These are phyloP conservation scores for Russula sp. DNA, from an alignment of 768 basidiomycete species.

Conservation along the genomic window DNA sequence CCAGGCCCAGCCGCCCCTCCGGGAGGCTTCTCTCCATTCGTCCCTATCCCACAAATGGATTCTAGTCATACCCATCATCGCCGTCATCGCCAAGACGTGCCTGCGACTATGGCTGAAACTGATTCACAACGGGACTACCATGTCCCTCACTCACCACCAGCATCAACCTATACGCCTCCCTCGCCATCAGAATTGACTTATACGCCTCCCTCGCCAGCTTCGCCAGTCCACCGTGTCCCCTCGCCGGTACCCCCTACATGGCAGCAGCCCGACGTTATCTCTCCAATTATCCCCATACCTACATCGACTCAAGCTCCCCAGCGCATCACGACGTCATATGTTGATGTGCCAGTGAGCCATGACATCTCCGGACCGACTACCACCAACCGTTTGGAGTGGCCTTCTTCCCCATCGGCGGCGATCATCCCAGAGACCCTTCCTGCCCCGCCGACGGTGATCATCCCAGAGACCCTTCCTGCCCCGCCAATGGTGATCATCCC, in stretches of 20 bases:
- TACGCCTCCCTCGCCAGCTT: neutral
- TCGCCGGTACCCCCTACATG: neutral
- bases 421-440: neutral
- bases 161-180: neutral
- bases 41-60: too few relatives aligned
- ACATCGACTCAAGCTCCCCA: neutral
- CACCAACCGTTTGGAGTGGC: too few relatives aligned
- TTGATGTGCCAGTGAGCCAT: too few relatives aligned
- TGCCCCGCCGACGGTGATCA: neutral
- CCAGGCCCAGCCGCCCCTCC: too few relatives aligned
- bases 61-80: too few relatives aligned
- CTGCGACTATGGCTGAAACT: too few relatives aligned
- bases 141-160: too few relatives aligned
- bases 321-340: neutral
- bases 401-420: too few relatives aligned
- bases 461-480: neutral
- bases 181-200: neutral
- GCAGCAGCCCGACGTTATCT: neutral
- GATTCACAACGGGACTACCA: too few relatives aligned
- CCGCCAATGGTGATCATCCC: neutral
- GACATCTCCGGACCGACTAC: neutral
- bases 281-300: neutral
- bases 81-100: too few relatives aligned
- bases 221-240: neutral
- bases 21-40: too few relatives aligned